Conservation (phyloP, 768 basidiomycete genomes). For the Baorangia bicolor region DNA sequence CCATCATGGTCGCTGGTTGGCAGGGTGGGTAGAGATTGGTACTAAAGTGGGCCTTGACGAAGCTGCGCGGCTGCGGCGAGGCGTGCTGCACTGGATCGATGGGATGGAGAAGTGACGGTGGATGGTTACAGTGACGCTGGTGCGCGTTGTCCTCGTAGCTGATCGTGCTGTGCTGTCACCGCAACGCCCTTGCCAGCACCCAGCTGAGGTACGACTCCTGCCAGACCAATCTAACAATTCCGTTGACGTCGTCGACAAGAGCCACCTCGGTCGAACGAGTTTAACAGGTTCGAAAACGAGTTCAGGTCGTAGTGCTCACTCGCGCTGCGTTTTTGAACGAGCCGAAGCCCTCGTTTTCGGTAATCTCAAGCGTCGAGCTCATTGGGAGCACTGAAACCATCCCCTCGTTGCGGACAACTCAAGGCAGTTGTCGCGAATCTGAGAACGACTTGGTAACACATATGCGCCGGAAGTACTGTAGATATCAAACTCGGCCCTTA, state of each 20-base stretch:
- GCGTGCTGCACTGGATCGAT: slow-evolving; percentile 9
- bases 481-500: background rate
- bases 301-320: background rate
- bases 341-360: background rate
- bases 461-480: no score
- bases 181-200: background rate
- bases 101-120: background rate
- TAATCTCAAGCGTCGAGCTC: background rate
- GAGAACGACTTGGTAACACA: background rate
- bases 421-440: background rate
- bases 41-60: background rate
- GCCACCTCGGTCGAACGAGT: background rate
- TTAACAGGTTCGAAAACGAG: background rate
- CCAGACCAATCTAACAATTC: background rate
- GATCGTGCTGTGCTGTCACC: slow-evolving; percentile 11
- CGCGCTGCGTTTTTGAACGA: background rate
- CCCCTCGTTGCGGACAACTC: background rate
- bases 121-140: background rate
- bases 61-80: slow-evolving; percentile 26
- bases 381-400: background rate
- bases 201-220: background rate
- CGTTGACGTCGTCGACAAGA: background rate
- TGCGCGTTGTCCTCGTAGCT: background rate
- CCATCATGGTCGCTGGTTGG: slow-evolving; percentile 58
- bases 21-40: background rate